Base-by-base conservation (phyloP, 169 alveolate species). In the Perkinsus marinus region DNA sequence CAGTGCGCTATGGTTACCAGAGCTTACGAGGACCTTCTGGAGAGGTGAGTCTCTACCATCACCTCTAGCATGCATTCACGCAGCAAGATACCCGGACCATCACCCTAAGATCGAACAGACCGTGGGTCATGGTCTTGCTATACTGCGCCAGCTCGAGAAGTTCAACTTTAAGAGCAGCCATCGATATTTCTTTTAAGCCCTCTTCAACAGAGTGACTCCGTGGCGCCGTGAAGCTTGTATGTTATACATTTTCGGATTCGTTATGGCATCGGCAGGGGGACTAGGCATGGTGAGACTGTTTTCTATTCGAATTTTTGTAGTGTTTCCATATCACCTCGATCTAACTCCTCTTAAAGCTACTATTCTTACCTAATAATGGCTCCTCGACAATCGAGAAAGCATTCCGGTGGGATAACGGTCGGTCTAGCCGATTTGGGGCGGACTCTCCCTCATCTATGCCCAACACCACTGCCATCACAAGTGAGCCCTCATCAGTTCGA, bases 81-180 rank as follows among this genome's bases (percentile, higher is more conserved):
- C 37, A 3, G 43, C 5, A 10, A 30, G 46, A 26, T 89, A 90
- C 39, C 91, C 91, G 34, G 91, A 90, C 69, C 38, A 39, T 41
- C 43, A 90, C 36, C 91, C 91, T 9, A 90, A 90, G 69, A 37
- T 90, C 69, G 91, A 90, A 57, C 91, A 90, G 69, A n/a, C 79
- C 39, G 91, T 90, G 39, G 91, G 91, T 10, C 91, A 90, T 22
- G 91, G 91, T 9, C 46, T 90, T 36, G 91, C 91, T 26, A 90
- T 90, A 26, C 34, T 90, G 39, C 91, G 91, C 68, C 43, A 39
- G 69, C 36, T 39, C 47, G 69, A 90, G 69, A 90, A 90, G 46
- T 90, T 90, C 91, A 22, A 39, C 39, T 90, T 90, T 69, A n/a
- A 26, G 69, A 43, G 91, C 68, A 57, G 91, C 22, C 91, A 90